phyloP scores from a whole-genome alignment of 371 early-diverging fungal genomes.

The Circinella umbellata region DNA sequence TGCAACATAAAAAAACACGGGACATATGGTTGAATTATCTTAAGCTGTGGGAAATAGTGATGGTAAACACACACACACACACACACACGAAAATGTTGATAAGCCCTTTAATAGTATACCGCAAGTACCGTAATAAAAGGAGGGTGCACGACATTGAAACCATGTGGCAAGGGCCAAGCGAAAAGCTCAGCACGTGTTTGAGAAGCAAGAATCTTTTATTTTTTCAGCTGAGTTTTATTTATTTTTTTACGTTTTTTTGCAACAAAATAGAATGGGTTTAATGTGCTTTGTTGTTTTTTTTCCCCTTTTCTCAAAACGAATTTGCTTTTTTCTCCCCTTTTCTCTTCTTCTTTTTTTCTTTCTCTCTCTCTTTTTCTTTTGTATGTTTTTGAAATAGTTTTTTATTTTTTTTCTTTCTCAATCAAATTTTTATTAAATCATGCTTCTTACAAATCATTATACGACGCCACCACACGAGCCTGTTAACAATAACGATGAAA shows the following conservation, averaged over 20 bases:
- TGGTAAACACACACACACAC: neutral
- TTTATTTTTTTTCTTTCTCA: too few species aligned
- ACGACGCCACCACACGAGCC: conserved; percentile 21
- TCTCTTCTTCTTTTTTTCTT: conserved; percentile 1
- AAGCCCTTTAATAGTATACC: neutral
- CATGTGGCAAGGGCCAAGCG: conserved; percentile 11
- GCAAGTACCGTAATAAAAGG: neutral
- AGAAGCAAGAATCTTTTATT: neutral
- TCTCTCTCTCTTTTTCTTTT: conserved; percentile 6
- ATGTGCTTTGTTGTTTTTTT: neutral
- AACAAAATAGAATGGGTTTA: neutral
- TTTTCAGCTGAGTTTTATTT: neutral
- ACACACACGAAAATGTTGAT: neutral
- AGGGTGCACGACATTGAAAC: neutral
- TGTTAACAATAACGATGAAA: neutral
- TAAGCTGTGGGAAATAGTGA: conserved; percentile 4
- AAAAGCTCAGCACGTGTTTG: conserved; percentile 6
- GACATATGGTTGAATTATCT: neutral
- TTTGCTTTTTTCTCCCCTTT: conserved; percentile 15
- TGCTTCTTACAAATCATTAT: conserved; percentile 27
- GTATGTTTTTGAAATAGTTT: neutral
- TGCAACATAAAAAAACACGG: neutral
- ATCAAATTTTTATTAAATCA: conserved; percentile 5
- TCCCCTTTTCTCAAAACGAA: neutral
- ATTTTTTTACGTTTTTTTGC: neutral